Percentiles rank a stretch among this genome's conserved stretches.
phyloP scores from a whole-genome alignment of 2,329 filamentous ascomycete species.

The Ophiostoma perfectum region DNA sequence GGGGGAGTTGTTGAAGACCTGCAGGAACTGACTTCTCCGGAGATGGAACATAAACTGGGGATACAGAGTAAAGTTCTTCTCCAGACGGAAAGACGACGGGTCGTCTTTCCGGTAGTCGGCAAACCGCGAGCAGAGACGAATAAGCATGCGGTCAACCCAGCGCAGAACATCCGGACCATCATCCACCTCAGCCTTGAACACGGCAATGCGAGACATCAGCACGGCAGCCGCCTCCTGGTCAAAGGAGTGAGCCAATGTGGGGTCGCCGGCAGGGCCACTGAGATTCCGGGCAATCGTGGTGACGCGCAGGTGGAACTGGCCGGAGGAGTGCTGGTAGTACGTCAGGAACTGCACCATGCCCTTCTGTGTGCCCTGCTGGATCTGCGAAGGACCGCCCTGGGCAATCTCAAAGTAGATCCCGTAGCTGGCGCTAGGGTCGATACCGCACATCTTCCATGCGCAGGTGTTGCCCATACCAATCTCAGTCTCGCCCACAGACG shows the following conservation, averaged over 20 bases:
- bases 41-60: slow-evolving; percentile 99
- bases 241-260: slow-evolving; percentile 91
- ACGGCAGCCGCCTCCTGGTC: slow-evolving; percentile 97
- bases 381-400: slow-evolving; percentile 80
- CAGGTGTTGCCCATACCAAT: slow-evolving; percentile 98
- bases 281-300: slow-evolving; percentile 89
- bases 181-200: slow-evolving; percentile 97
- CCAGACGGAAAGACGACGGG: slow-evolving; percentile 88
- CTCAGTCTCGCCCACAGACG: slow-evolving; percentile 93
- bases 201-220: slow-evolving; percentile 97
- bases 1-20: slow-evolving; percentile 99
- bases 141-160: slow-evolving; percentile 98
- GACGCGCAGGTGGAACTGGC: slow-evolving; percentile 91
- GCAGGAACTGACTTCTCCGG: slow-evolving; percentile 90
- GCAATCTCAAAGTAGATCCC: slow-evolving; percentile 98
- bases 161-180: slow-evolving; percentile 96
- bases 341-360: slow-evolving; percentile 98
- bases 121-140: slow-evolving; percentile 90
- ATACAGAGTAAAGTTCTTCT: slow-evolving; percentile 99
- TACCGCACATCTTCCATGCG: slow-evolving; percentile 99
- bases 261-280: slow-evolving; percentile 89
- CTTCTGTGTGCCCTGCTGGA: slow-evolving; percentile 73
- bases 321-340: slow-evolving; percentile 96
- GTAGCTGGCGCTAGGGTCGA: slow-evolving; percentile 89
- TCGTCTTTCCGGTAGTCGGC: slow-evolving; percentile 98